Percentiles rank a stretch among this genome's conserved stretches.
Conservation (phyloP, 192 early-diverging fungal genomes). For the Umbelopsis isabellina region DNA sequence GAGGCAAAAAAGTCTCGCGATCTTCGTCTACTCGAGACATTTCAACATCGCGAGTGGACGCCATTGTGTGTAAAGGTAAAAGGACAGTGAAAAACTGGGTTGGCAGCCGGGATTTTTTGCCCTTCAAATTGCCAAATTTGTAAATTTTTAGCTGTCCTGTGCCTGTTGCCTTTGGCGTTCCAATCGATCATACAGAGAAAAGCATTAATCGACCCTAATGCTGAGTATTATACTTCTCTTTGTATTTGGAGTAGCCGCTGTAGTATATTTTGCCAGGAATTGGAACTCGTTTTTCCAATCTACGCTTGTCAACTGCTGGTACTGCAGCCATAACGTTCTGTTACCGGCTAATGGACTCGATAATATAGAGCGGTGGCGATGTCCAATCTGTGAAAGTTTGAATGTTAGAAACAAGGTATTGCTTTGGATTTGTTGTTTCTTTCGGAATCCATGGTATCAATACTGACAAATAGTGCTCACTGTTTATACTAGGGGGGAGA, state of each 20-base stretch:
- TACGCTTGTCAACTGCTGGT: constrained; percentile 8
- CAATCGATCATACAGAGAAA: neutral
- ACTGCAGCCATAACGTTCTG: constrained; percentile 11
- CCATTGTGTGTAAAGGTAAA: constrained; percentile 4
- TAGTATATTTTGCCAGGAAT: constrained; percentile 5
- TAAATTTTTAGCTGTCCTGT: neutral
- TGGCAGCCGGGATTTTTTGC: neutral
- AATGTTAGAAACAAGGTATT: constrained; percentile 20
- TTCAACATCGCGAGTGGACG: constrained; percentile 28
- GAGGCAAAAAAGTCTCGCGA: constrained; percentile 45
- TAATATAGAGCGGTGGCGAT: constrained; percentile 10
- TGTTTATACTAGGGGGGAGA: neutral
- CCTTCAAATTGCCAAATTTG: neutral
- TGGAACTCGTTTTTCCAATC: neutral
- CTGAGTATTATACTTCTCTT: constrained; percentile 4
- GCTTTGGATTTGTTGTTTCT: neutral
- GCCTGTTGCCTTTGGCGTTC: neutral
- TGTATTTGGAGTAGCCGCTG: constrained; percentile 20
- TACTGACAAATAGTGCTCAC: neutral
- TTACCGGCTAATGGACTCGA: constrained; percentile 6
- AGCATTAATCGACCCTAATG: neutral
- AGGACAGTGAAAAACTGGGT: neutral
- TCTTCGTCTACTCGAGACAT: constrained; percentile 40
- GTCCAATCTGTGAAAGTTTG: constrained; percentile 13
- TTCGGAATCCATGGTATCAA: too few species aligned